Percentiles rank a stretch among this genome's conserved stretches.
Conservation (phyloP, 257 asterid species). For the Lantana camara region DNA sequence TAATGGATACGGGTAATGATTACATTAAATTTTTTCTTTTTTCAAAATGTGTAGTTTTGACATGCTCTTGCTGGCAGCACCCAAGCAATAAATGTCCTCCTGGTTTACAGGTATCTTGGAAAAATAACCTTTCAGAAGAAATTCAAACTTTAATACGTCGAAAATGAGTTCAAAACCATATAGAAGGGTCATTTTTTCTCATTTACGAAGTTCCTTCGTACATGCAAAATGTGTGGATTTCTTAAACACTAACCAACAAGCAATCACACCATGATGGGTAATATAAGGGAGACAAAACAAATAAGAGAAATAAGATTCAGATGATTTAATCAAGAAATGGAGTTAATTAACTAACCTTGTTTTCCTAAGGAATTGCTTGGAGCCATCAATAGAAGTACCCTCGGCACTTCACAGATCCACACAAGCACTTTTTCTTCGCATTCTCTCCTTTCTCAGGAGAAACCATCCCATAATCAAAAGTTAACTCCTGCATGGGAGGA, state of each 20-base stretch:
- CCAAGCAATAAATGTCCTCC: neutral
- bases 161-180: neutral
- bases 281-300: neutral
- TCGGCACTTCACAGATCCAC: slow-evolving; percentile 75
- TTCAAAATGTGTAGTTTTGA: neutral
- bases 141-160: neutral
- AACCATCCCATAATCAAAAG: slow-evolving; percentile 78
- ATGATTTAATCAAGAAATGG: neutral
- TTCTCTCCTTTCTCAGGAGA: slow-evolving; percentile 50
- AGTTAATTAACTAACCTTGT: slow-evolving; percentile 33
- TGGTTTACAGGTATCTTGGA: neutral
- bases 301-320: slow-evolving; percentile 1
- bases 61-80: neutral
- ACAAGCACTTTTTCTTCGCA: slow-evolving; percentile 74
- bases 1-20: too few relatives aligned
- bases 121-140: neutral
- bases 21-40: neutral
- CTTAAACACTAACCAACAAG: too few relatives aligned
- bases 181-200: neutral
- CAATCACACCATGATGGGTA: slow-evolving; percentile 5
- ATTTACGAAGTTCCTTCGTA: neutral
- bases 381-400: slow-evolving; percentile 66
- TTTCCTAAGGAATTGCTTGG: slow-evolving; percentile 14
- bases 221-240: neutral
- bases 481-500: slow-evolving; percentile 95